phyloP scores from a whole-genome alignment of 139 green algal genomes.

The Ettlia oleoabundans region DNA sequence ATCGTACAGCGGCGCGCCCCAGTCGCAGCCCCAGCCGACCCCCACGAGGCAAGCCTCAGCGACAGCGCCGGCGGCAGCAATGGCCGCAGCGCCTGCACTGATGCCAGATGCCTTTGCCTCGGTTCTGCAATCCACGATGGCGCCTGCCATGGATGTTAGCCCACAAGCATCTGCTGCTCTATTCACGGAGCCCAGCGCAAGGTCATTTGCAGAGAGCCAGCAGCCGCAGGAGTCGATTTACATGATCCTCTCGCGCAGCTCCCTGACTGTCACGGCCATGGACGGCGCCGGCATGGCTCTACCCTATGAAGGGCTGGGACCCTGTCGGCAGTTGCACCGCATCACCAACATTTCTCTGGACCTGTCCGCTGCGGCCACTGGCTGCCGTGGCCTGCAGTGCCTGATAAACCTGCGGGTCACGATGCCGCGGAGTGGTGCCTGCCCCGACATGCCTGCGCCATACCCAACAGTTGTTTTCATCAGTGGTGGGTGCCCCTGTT shows the following conservation, averaged over 20 bases:
- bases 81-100: too few relatives aligned
- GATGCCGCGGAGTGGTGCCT: background rate
- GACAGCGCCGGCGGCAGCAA: too few relatives aligned
- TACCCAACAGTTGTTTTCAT: background rate
- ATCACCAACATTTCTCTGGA: constrained; percentile 7
- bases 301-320: background rate
- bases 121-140: too few relatives aligned
- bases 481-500: constrained; percentile 6
- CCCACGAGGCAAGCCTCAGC: too few relatives aligned
- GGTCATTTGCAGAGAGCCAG: too few relatives aligned
- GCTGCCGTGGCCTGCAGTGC: constrained; percentile 17
- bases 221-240: background rate
- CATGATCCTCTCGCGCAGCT: background rate
- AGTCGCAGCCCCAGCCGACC: too few relatives aligned
- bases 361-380: constrained; percentile 11
- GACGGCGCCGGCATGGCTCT: background rate
- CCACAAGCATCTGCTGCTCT: too few relatives aligned
- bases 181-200: too few relatives aligned
- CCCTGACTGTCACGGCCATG: background rate
- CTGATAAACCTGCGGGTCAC: constrained; percentile 9
- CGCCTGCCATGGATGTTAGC: too few relatives aligned
- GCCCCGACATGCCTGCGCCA: background rate
- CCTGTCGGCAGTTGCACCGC: constrained; percentile 5
- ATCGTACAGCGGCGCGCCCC: too few relatives aligned
- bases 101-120: too few relatives aligned